Percentiles rank a stretch among this genome's conserved stretches.
These are phyloP conservation scores for Chromosphaera perkinsii DNA, from an alignment of 208 protist genomes.

Conservation along the genomic window DNA sequence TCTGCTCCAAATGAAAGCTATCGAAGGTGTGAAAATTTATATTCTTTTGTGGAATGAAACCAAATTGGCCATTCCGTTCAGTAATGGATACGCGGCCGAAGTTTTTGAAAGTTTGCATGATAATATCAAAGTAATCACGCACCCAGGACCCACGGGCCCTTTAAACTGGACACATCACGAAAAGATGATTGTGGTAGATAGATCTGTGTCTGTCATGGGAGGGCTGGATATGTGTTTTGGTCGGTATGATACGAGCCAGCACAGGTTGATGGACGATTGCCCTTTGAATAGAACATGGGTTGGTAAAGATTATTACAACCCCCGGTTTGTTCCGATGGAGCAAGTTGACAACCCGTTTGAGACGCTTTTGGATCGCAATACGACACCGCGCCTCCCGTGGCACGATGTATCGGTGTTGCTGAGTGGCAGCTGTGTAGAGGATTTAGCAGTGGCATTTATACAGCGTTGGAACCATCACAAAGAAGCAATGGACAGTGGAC, in stretches of 20 bases:
- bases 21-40: constrained; percentile 12
- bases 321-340: constrained; percentile 2
- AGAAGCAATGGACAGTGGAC: constrained; percentile 15
- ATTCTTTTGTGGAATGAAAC: constrained; percentile 37
- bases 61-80: constrained; percentile 23
- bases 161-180: constrained; percentile 29
- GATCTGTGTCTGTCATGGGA: constrained; percentile 18
- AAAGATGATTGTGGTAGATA: constrained; percentile 16
- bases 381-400: constrained; percentile 28
- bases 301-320: constrained; percentile 38
- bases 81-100: constrained; percentile 4
- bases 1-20: background rate
- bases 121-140: constrained; percentile 27
- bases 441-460: constrained; percentile 11
- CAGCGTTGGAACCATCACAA: constrained; percentile 37
- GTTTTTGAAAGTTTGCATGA: constrained; percentile 11
- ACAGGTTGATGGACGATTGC: constrained; percentile 14
- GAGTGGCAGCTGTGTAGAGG: background rate
- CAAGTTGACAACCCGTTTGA: constrained; percentile 11
- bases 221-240: constrained; percentile 29
- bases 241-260: constrained; percentile 23
- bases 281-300: constrained; percentile 22
- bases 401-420: constrained; percentile 16
- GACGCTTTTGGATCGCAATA: constrained; percentile 15
- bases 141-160: constrained; percentile 16